A percentile compares a stretch with the other conserved stretches of the same genome.
phyloP scores from a whole-genome alignment of 371 early-diverging fungal genomes.

The Rhizopus microsporus region DNA sequence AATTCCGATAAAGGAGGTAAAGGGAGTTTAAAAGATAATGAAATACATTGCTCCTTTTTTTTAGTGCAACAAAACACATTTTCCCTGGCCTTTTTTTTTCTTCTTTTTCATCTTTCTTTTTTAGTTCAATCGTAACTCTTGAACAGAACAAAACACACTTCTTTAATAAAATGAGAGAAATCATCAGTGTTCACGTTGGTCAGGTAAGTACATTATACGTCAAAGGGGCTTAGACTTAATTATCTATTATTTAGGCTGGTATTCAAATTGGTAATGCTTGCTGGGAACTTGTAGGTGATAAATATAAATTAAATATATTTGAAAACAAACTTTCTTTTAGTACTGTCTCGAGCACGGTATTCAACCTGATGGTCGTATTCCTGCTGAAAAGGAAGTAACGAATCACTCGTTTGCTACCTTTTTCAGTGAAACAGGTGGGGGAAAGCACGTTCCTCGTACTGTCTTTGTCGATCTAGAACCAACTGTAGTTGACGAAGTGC shows the following conservation, averaged over 20 bases:
- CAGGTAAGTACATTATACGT: conserved; percentile 7
- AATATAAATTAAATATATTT: not conserved
- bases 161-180: conserved; percentile 86
- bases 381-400: conserved; percentile 85
- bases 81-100: not conserved
- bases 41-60: conserved; percentile 7
- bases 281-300: conserved; percentile 82
- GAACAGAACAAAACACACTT: conserved; percentile 11
- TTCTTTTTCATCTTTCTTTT: conserved; percentile 18
- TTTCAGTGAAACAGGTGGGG: conserved; percentile 93
- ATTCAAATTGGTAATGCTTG: conserved; percentile 99
- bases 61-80: conserved; percentile 6
- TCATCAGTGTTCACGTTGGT: conserved; percentile 95
- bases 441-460: conserved; percentile 99
- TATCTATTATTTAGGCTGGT: conserved; percentile 77
- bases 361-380: conserved; percentile 92
- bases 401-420: conserved; percentile 69
- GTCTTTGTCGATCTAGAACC: conserved; percentile 99
- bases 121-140: conserved; percentile 17
- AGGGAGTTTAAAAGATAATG: conserved; percentile 6
- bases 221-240: not conserved
- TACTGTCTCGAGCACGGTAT: conserved; percentile 96
- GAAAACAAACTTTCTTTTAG: not conserved
- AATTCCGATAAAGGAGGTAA: no score
- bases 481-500: conserved; percentile 97